Conservation (phyloP, 2,329 filamentous ascomycete genomes). For the Fusarium avenaceum region DNA sequence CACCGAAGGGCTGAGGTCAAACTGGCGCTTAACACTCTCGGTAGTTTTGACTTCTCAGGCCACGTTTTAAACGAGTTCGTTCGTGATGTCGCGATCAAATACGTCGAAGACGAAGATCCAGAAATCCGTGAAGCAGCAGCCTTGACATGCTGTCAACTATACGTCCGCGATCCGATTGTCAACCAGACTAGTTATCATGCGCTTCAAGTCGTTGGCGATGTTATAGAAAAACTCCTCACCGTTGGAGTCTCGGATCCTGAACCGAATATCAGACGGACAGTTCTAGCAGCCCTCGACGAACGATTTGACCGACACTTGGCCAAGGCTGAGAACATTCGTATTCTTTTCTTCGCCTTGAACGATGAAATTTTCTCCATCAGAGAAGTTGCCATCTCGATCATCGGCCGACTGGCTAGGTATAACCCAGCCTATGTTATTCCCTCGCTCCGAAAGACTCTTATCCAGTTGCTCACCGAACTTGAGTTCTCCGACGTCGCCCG, state of each 20-base stretch:
- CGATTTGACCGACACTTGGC: constrained; percentile 97
- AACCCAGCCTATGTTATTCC: constrained; percentile 99
- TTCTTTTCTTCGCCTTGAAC: constrained; percentile 93
- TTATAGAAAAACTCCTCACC: constrained; percentile 95
- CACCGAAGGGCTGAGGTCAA: constrained; percentile 88
- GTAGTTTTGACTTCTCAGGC: constrained; percentile 95
- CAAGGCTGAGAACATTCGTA: constrained; percentile 96
- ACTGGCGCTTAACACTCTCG: constrained; percentile 91
- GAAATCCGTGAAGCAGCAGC: constrained; percentile 95
- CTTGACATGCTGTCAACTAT: constrained; percentile 96
- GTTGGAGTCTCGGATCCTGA: constrained; percentile 95
- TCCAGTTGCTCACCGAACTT: constrained; percentile 95
- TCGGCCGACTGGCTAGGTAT: constrained; percentile 88
- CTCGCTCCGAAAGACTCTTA: constrained; percentile 91
- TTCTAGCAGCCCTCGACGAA: constrained; percentile 88
- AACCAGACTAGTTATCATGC: constrained; percentile 98
- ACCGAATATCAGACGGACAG: constrained; percentile 87
- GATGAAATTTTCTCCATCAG: constrained; percentile 94
- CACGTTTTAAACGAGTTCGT: constrained; percentile 99
- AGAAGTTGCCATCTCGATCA: constrained; percentile 95
- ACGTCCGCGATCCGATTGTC: constrained; percentile 96
- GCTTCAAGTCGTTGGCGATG: constrained; percentile 95
- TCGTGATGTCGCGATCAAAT: constrained; percentile 96
- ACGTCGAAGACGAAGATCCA: constrained; percentile 94
- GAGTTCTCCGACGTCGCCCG: constrained; percentile 94